Evolutionary conservation across 2,329 filamentous ascomycete species (phyloP).

Genomic region (Zymoseptoria crescenta): DNA sequence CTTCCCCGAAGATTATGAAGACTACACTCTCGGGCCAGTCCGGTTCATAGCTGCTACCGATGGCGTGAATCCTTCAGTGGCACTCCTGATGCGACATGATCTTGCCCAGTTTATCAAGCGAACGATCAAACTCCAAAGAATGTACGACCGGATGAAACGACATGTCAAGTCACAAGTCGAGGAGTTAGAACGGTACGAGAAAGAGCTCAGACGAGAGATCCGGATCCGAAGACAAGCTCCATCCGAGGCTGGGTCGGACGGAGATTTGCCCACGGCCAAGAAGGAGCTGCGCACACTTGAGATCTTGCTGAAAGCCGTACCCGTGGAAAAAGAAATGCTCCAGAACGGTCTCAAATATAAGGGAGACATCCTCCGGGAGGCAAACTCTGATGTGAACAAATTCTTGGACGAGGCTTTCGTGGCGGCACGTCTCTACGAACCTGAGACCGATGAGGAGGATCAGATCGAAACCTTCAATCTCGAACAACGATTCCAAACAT

Average conservation of each 20-base stretch:
- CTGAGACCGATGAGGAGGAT: not conserved
- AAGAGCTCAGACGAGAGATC: constrained; percentile 2
- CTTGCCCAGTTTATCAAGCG: constrained; percentile 1
- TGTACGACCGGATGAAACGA: not conserved
- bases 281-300: constrained; percentile 1
- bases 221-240: not conserved
- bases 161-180: not conserved
- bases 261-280: not conserved
- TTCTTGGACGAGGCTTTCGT: constrained; percentile 7
- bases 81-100: constrained; percentile 1
- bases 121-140: not conserved
- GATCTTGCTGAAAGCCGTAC: not conserved
- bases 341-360: not conserved
- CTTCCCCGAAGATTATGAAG: not conserved
- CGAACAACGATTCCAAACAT: constrained; percentile 2
- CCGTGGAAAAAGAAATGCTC: not conserved
- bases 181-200: constrained; percentile 1
- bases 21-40: constrained; percentile 4
- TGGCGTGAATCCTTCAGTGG: not conserved
- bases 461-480: not conserved
- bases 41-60: constrained; percentile 1
- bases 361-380: not conserved
- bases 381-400: not conserved
- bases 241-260: not conserved
- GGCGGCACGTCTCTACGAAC: not conserved